A percentile compares a stretch with the other conserved stretches of the same genome.
Evolutionary conservation across 345 rosid species (phyloP).

Genomic region (Gossypium ekmanianum): DNA sequence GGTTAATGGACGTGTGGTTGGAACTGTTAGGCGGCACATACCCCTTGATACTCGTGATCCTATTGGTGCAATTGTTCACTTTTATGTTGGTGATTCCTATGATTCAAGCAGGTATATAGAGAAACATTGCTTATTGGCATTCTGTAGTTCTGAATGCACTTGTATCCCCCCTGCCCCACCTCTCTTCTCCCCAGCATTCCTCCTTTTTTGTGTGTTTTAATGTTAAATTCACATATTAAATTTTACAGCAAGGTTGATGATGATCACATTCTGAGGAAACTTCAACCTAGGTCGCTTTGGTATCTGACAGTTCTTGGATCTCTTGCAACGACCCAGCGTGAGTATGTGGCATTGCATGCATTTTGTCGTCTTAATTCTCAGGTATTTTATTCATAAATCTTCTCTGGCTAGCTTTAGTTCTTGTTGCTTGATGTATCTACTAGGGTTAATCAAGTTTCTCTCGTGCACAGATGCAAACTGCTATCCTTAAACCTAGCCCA

Average conservation of each 20-base stretch:
- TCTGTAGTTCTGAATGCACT: neutral
- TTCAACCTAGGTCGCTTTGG: slow-evolving; percentile 81
- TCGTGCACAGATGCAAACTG: slow-evolving; percentile 78
- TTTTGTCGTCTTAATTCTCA: slow-evolving; percentile 91
- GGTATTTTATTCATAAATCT: slow-evolving; percentile 36
- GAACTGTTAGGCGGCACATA: slow-evolving; percentile 85
- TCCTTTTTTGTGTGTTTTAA: neutral
- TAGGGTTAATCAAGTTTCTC: slow-evolving; percentile 22
- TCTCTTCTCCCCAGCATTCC: neutral
- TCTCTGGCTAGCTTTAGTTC: slow-evolving; percentile 13
- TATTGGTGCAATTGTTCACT: slow-evolving; percentile 94
- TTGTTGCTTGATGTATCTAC: slow-evolving; percentile 9
- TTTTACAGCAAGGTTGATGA: slow-evolving; percentile 68
- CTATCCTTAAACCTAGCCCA: slow-evolving; percentile 84
- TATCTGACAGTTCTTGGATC: slow-evolving; percentile 93
- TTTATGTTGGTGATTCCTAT: slow-evolving; percentile 80
- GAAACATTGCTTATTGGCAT: slow-evolving; percentile 7
- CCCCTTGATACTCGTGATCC: slow-evolving; percentile 95
- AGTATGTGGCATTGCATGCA: slow-evolving; percentile 97
- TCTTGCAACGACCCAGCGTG: slow-evolving; percentile 98
- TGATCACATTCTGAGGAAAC: slow-evolving; percentile 82
- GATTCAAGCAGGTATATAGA: slow-evolving; percentile 56
- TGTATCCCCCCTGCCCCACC: neutral
- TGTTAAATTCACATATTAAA: neutral
- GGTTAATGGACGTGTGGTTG: slow-evolving; percentile 76